Evolutionary conservation across 139 green algal species (phyloP).

Genomic region (Astrephomene gubernaculifera): DNA sequence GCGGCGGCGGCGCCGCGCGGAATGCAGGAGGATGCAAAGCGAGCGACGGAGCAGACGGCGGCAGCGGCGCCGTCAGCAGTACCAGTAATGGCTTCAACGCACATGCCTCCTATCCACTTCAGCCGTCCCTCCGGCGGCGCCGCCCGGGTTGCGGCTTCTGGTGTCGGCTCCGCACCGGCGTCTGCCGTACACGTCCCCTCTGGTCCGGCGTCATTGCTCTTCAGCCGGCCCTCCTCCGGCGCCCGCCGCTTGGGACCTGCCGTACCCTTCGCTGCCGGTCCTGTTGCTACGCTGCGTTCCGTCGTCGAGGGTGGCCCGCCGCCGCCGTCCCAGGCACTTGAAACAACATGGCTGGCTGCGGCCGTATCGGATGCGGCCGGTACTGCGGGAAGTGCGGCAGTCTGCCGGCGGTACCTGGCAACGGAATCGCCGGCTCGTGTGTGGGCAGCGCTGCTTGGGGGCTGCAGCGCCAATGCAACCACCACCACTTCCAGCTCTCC

Average conservation of each 20-base stretch:
- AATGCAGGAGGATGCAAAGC: too few relatives aligned
- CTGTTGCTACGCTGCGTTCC: too few relatives aligned
- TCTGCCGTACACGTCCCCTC: not conserved
- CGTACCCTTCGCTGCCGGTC: not conserved
- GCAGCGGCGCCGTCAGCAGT: not conserved
- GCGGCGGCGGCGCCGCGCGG: not conserved
- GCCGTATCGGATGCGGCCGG: too few relatives aligned
- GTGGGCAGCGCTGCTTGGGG: conserved; percentile 9
- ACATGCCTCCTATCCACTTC: not conserved
- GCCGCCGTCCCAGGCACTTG: too few relatives aligned
- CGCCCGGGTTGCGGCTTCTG: not conserved
- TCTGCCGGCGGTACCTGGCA: not conserved
- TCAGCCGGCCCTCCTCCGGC: conserved; percentile 3
- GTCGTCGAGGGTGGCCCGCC: too few relatives aligned
- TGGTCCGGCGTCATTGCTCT: not conserved
- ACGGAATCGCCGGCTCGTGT: not conserved
- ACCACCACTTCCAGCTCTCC: not conserved
- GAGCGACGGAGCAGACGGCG: not conserved
- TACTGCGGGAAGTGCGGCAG: too few relatives aligned
- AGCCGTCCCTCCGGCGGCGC: conserved; percentile 24
- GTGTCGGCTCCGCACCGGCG: not conserved
- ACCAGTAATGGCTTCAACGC: not conserved
- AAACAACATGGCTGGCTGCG: too few relatives aligned
- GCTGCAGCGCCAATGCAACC: not conserved
- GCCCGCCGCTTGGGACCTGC: not conserved